Conservation (phyloP, 1,284 basidiomycete species). For the Waitea zeae region DNA sequence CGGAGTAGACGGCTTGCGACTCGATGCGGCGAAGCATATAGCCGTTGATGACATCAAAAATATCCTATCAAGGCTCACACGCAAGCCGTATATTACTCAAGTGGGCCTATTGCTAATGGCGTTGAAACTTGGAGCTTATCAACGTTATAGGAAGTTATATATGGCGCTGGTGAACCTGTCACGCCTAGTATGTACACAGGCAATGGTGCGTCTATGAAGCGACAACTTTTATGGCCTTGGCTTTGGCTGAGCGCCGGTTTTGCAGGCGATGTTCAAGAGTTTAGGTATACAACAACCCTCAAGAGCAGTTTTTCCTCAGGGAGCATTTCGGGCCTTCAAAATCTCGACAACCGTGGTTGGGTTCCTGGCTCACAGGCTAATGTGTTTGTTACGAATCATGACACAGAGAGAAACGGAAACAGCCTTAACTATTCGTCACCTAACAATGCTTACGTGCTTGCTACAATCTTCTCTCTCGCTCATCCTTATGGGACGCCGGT, state of each 20-base stretch:
- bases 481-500: constrained; percentile 51
- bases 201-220: no score
- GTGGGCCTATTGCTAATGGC: no score
- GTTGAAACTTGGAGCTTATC: no score
- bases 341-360: constrained; percentile 30
- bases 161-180: constrained; percentile 14
- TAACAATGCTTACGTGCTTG: constrained; percentile 43
- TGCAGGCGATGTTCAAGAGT: constrained; percentile 23
- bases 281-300: constrained; percentile 32
- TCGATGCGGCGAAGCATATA: constrained; percentile 51
- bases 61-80: constrained; percentile 26
- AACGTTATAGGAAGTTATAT: constrained; percentile 20
- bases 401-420: constrained; percentile 43
- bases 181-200: constrained; percentile 21
- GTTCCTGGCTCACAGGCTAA: constrained; percentile 34
- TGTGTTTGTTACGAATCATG: constrained; percentile 53
- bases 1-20: constrained; percentile 46
- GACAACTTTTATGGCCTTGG: no score
- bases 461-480: constrained; percentile 45
- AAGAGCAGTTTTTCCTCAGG: constrained; percentile 11
- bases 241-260: no score
- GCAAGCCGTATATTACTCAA: constrained; percentile 34
- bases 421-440: constrained; percentile 43
- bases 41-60: constrained; percentile 30
- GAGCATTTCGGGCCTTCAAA: not conserved